These are phyloP conservation scores for Neospermospora avenae DNA, from an alignment of 2,329 filamentous ascomycete genomes.

Conservation along the genomic window DNA sequence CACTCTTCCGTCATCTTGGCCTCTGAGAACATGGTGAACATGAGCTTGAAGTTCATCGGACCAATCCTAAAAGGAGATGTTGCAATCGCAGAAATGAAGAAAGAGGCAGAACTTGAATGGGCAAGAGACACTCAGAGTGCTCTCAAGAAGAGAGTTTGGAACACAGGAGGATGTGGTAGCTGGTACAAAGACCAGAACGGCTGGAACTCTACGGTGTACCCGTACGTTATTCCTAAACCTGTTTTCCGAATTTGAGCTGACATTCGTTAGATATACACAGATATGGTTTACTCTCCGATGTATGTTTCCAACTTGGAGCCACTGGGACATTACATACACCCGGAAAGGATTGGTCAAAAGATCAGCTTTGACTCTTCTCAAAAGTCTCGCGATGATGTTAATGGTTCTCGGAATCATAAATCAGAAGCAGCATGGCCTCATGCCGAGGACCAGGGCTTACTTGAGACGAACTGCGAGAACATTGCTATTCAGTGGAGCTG, in stretches of 20 bases:
- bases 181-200: constrained; percentile 46
- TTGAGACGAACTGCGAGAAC: constrained; percentile 4
- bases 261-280: constrained; percentile 44
- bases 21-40: constrained; percentile 54
- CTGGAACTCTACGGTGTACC: constrained; percentile 50
- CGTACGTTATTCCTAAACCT: constrained; percentile 34
- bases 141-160: constrained; percentile 46
- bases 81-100: constrained; percentile 45
- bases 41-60: constrained; percentile 52
- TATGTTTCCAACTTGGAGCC: constrained; percentile 50
- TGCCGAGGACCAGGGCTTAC: not conserved
- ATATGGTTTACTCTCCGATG: constrained; percentile 48
- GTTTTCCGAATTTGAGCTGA: not conserved
- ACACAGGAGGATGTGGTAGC: constrained; percentile 42
- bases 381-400: not conserved
- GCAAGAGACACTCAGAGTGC: constrained; percentile 45
- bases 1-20: constrained; percentile 55
- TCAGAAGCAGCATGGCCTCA: not conserved
- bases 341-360: constrained; percentile 42
- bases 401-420: constrained; percentile 4
- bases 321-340: constrained; percentile 52
- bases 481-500: constrained; percentile 9
- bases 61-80: constrained; percentile 46
- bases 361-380: not conserved
- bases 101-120: constrained; percentile 45